These are phyloP conservation scores for Eucalyptus camaldulensis DNA, from an alignment of 345 rosid genomes.

Conservation along the genomic window DNA sequence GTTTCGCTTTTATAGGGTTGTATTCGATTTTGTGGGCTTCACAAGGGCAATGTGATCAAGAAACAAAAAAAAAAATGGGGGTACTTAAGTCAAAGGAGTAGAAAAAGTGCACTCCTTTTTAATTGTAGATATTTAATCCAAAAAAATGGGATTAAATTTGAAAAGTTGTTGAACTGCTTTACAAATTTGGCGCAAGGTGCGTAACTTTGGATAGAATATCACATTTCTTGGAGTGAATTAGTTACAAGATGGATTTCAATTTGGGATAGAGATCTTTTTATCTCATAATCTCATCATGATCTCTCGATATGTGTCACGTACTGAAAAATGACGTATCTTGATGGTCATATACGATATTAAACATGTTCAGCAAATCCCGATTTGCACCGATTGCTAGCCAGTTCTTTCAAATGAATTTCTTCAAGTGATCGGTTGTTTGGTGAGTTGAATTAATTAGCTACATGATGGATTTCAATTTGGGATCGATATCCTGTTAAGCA, in stretches of 20 bases:
- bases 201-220: background rate
- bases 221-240: background rate
- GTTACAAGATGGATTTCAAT: background rate
- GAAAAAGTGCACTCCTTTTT: too few relatives aligned
- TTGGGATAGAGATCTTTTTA: background rate
- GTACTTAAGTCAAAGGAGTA: too few relatives aligned
- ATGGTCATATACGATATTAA: background rate
- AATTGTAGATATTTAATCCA: background rate
- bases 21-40: too few relatives aligned
- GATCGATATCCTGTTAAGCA: background rate
- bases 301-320: background rate
- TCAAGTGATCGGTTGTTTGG: background rate
- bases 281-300: background rate
- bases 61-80: too few relatives aligned
- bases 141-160: background rate
- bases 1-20: too few relatives aligned
- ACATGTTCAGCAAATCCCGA: accelerated
- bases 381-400: background rate
- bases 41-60: too few relatives aligned
- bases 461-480: background rate
- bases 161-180: background rate
- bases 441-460: background rate
- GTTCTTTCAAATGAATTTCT: background rate
- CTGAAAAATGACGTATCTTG: background rate
- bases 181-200: background rate